Conservation (phyloP, 805 yeast species). For the Candida boleticola region DNA sequence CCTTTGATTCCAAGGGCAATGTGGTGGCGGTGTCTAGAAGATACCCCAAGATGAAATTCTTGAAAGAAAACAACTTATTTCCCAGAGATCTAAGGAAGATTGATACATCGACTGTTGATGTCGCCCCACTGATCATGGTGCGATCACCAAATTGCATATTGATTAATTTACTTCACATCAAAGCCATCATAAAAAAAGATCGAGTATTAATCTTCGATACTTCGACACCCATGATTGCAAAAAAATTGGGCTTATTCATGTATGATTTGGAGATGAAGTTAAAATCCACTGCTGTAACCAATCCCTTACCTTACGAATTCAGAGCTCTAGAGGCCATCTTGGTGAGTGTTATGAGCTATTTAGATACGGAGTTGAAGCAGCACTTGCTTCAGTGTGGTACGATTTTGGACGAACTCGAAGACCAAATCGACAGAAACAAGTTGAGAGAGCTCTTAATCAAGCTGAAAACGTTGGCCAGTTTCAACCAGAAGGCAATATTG, state of each 20-base stretch:
- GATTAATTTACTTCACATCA: slow-evolving; percentile 80
- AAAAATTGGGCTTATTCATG: slow-evolving; percentile 71
- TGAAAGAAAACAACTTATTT: slow-evolving; percentile 67
- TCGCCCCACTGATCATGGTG: slow-evolving; percentile 86
- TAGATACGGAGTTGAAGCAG: slow-evolving; percentile 71
- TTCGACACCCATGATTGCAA: slow-evolving; percentile 62
- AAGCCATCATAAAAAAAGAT: slow-evolving; percentile 83
- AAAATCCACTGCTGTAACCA: slow-evolving; percentile 26
- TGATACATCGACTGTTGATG: slow-evolving; percentile 70
- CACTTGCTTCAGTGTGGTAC: slow-evolving; percentile 59
- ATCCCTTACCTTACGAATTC: slow-evolving; percentile 59
- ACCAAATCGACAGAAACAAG: slow-evolving; percentile 72
- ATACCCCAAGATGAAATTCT: slow-evolving; percentile 69
- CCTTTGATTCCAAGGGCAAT: slow-evolving; percentile 68
- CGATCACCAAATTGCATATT: slow-evolving; percentile 71
- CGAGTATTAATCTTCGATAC: slow-evolving; percentile 83
- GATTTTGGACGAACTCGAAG: slow-evolving; percentile 70
- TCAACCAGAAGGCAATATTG: slow-evolving; percentile 71
- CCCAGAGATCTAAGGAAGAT: slow-evolving; percentile 88
- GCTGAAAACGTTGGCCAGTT: slow-evolving; percentile 68
- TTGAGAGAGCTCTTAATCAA: slow-evolving; percentile 70
- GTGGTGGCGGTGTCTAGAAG: slow-evolving; percentile 68
- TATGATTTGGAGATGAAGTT: slow-evolving; percentile 81
- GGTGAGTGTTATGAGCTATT: slow-evolving; percentile 72
- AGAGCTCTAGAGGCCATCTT: slow-evolving; percentile 80